phyloP scores from a whole-genome alignment of 805 yeast species.

The Teunomyces gatunensis region DNA sequence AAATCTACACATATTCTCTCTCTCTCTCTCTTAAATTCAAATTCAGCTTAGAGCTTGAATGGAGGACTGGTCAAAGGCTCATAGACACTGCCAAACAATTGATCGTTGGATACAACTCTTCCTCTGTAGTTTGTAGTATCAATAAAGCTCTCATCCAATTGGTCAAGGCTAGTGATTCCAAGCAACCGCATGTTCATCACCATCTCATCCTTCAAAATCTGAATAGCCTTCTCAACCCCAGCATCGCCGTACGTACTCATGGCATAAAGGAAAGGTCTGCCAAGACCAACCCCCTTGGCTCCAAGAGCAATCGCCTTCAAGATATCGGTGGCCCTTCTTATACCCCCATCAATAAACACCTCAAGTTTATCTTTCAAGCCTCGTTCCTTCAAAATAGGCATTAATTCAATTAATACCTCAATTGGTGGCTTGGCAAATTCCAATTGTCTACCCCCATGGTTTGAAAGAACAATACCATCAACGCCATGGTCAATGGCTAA shows the following conservation, averaged over 20 bases:
- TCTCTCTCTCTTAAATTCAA: background rate
- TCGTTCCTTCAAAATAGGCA: slow-evolving; percentile 39
- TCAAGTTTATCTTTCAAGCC: slow-evolving; percentile 52
- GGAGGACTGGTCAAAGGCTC: slow-evolving; percentile 50
- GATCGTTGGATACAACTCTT: slow-evolving; percentile 52
- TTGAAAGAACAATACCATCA: slow-evolving; percentile 64
- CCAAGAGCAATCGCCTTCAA: slow-evolving; percentile 74
- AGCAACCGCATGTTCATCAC: slow-evolving; percentile 62
- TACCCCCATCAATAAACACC: slow-evolving; percentile 73
- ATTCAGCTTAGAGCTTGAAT: slow-evolving; percentile 1
- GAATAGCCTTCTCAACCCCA: slow-evolving; percentile 66
- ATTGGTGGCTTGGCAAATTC: slow-evolving; percentile 62
- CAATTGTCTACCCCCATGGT: slow-evolving; percentile 74
- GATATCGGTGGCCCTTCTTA: slow-evolving; percentile 75
- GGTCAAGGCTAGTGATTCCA: slow-evolving; percentile 51
- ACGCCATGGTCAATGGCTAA: slow-evolving; percentile 57
- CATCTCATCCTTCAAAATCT: slow-evolving; percentile 59
- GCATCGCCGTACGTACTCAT: slow-evolving; percentile 77
- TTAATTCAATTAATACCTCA: slow-evolving; percentile 57
- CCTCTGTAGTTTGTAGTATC: slow-evolving; percentile 25
- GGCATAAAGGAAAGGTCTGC: slow-evolving; percentile 74
- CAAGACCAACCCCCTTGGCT: slow-evolving; percentile 73
- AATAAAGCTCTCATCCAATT: slow-evolving; percentile 24
- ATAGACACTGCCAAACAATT: slow-evolving; percentile 54
- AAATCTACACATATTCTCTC: background rate